Conservation (phyloP, 2,329 filamentous ascomycete genomes). For the Penicillium sp. region DNA sequence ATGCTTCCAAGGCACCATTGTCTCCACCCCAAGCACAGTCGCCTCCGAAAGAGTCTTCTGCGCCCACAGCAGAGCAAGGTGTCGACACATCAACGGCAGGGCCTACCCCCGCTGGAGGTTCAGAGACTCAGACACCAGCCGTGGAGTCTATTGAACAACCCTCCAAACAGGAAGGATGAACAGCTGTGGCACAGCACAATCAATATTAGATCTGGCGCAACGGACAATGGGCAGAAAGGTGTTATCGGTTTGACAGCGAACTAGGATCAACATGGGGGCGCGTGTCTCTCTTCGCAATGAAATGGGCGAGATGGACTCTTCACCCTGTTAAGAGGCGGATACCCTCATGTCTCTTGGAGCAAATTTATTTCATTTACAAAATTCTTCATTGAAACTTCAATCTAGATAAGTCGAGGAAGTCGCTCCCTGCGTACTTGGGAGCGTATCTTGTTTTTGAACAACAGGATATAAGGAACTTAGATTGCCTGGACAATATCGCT, state of each 20-base stretch:
- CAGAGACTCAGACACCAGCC: conserved; percentile 7
- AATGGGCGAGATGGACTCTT: conserved; percentile 4
- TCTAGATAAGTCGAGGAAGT: background rate
- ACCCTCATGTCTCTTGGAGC: background rate
- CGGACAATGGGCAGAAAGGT: conserved; percentile 36
- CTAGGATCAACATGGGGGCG: conserved; percentile 14
- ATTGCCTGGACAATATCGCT: no score
- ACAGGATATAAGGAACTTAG: background rate
- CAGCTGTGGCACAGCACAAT: conserved; percentile 18
- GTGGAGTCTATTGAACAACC: conserved; percentile 8
- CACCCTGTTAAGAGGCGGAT: background rate
- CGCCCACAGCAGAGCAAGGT: conserved; percentile 9
- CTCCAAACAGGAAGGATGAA: conserved; percentile 33
- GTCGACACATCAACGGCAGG: conserved; percentile 5
- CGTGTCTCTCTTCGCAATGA: conserved; percentile 8
- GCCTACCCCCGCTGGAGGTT: conserved; percentile 10
- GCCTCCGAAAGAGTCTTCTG: conserved; percentile 21
- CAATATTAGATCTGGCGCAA: conserved; percentile 37
- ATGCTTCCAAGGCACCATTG: conserved; percentile 16
- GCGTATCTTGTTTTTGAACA: background rate
- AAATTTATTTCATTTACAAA: background rate
- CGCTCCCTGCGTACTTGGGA: background rate
- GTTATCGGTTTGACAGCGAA: conserved; percentile 33
- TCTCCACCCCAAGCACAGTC: conserved; percentile 21
- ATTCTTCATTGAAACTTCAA: background rate